phyloP scores from a whole-genome alignment of 2,329 filamentous ascomycete species.

The Ascosphaera aggregata region DNA sequence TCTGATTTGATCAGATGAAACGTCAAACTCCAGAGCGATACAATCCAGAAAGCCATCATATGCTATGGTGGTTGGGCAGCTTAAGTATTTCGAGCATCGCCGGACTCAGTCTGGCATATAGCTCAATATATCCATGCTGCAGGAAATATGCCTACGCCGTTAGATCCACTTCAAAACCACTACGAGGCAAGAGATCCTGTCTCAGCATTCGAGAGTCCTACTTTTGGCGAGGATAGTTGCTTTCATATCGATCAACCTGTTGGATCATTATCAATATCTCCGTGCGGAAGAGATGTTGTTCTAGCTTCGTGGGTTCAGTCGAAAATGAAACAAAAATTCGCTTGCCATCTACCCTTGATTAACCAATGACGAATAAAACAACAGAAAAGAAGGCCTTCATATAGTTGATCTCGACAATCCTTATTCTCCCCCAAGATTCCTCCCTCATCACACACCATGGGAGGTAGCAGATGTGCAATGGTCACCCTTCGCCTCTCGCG shows the following conservation, averaged over 20 bases:
- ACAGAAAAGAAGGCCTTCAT: slow-evolving; percentile 57
- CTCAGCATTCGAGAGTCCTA: slow-evolving; percentile 59
- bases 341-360: no score
- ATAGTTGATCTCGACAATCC: slow-evolving; percentile 84
- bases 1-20: no score
- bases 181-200: slow-evolving; percentile 14
- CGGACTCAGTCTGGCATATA: background rate
- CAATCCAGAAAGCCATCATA: no score
- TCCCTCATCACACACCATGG: slow-evolving; percentile 78
- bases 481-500: slow-evolving; percentile 74
- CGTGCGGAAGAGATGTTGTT: slow-evolving; percentile 72
- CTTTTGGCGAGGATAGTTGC: slow-evolving; percentile 63
- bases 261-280: slow-evolving; percentile 80
- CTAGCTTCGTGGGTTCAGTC: slow-evolving; percentile 41
- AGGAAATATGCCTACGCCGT: background rate
- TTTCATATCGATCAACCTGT: slow-evolving; percentile 62
- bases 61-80: no score
- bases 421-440: slow-evolving; percentile 62
- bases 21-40: no score
- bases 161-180: slow-evolving; percentile 1
- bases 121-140: background rate
- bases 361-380: slow-evolving; percentile 4
- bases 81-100: no score
- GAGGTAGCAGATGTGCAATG: slow-evolving; percentile 90
- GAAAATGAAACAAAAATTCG: no score